Base-by-base conservation (phyloP, 345 rosid genomes). In the Euphorbia lathyris region DNA sequence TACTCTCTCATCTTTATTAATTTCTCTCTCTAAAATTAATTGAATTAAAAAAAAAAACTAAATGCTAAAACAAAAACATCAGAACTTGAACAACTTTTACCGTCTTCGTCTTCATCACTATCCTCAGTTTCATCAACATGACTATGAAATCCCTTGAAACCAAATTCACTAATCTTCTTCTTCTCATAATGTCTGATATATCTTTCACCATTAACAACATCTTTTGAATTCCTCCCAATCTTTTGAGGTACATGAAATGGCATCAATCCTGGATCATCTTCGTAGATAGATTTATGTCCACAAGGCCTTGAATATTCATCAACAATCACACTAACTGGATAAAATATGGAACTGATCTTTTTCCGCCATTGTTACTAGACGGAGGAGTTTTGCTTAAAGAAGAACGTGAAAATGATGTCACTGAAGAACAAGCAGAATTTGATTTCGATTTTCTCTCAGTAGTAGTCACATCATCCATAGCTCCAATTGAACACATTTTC, bases 61-160 rank as follows among this genome's bases (percentile, higher is more conserved):
- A n/a, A n/a, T n/a, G n/a, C n/a, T n/a, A n/a, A n/a, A n/a, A n/a
- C 98, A 34, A 92, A 92, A 27, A 92, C 86, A 85, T 92, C 96
- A 25, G 96, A 92, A 52, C 96, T 88, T 62, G 93, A 83, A 75
- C 76, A 86, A 71, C 98, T 92, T 76, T 76, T 73, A 20, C 42
- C 86, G 53, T 85, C 89, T 1, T 78, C 83, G 0, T 81, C 84
- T 0, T 81, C 87, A 0, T 83, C 84, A 2, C 79, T 81, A 2
- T 65, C 77, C 1, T 55, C 77, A 1, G 58, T 70, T 20, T 53
- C 58, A 12, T n/a, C 65, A 62, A 40, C 32, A 17, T 69, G 58
- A 50, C 25, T 61, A n/a, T 53, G 66, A 63, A 32, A 82, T 7
- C 71, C 74, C 56, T 75, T 76, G 58, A 80, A 70, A 72, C 75